Base-by-base conservation (phyloP, 2,329 filamentous ascomycete species). In the Claviceps purpurea region DNA sequence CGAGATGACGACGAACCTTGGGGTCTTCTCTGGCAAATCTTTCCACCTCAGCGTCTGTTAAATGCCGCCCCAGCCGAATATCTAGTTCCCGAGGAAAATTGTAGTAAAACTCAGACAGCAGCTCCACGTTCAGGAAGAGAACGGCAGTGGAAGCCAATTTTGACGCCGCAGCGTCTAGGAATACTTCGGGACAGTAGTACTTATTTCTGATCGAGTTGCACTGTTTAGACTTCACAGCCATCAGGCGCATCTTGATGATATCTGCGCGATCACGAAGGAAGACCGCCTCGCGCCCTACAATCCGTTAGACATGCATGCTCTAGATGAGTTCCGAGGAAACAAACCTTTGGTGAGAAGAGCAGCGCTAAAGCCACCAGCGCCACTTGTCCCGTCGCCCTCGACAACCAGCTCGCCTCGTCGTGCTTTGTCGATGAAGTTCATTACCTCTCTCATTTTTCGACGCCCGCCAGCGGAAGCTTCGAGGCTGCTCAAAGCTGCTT, bases 51-150 rank as follows among this genome's bases (percentile, higher is more conserved):
- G 82, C 81, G 52, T 85, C 81, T 38, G 81, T 80, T 55, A 96
- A 75, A 60, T 89, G 84, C 26, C 89, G 81, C 46, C 91, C 89
- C 11, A 98, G 82, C 38, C 90, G 81, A 54, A 85, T 73, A 66
- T 98, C 93, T 13, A 98, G 78, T 65, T 96, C 89, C 41, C 93
- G 81, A 0, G 93, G 93, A 68, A 98, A 98, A 64, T 93, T 89
- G 70, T 96, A 95, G 72, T 95, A 96, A 66, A 97, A 98, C 64
- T 98, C 95, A 2, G 87, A 91, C 18, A 98, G 79, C 20, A 98
- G 78, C 70, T 98, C 94, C 11, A 97, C 93, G 62, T 98, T 96
- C 34, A 98, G 78, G 75, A 98, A 98, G 0, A 98, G 80, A 8
- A 98, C 93, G 2, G 93, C 91, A 0, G 93, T 98, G 1, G 89